Evolutionary conservation across 768 basidiomycete species (phyloP), one percentile per base, ranked within the genome.

Genomic region (Cystofilobasidium capitatum): DNA sequence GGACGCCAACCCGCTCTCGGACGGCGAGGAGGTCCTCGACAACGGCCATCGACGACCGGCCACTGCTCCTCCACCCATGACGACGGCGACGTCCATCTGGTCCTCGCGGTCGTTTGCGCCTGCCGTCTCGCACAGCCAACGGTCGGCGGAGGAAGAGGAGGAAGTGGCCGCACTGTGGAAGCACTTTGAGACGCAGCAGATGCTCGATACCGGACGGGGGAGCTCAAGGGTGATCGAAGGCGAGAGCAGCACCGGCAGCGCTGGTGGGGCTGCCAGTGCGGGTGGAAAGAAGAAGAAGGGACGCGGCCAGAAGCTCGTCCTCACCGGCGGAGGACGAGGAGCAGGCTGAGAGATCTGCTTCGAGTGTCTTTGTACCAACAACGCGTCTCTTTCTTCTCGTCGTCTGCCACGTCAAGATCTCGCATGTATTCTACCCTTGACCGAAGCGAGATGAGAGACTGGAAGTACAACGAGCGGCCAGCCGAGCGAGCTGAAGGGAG

Each of bases 231-330:
- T 24, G 24, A 20, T 37, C 7, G 60, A 55, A 9, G 66, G 66
- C 17, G 54, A 24, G 14, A 44, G 58, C 42, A 59, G 58, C 37
- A 55, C 58, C 24, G 35, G 58, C 33, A 16, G 58, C 45, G 17
- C 49, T 31, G 57, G 36, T n/a, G 36, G 45, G 13, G 33, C 55
- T 24, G 39, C 40, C n/a, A 55, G 60, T 42, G 61, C 61, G 16
- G 68, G 57, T 16, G 68, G 44, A n/a, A 69, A 69, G 58, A 55
- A 45, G 47, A 69, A 69, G 67, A 64, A 69, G 47, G 39, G 47
- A 24, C 22, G 31, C 2, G 68, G 62, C 9, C 68, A 69, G 45
- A 69, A 65, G 63, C 44, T 69, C 6, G 44, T 69, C 14, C 26
- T 69, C 14, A 65, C 62, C 1, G 68, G 68, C 17, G 68, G 68